Conservation (phyloP, 495 filamentous ascomycete genomes). For the Penicillium turbatum region DNA sequence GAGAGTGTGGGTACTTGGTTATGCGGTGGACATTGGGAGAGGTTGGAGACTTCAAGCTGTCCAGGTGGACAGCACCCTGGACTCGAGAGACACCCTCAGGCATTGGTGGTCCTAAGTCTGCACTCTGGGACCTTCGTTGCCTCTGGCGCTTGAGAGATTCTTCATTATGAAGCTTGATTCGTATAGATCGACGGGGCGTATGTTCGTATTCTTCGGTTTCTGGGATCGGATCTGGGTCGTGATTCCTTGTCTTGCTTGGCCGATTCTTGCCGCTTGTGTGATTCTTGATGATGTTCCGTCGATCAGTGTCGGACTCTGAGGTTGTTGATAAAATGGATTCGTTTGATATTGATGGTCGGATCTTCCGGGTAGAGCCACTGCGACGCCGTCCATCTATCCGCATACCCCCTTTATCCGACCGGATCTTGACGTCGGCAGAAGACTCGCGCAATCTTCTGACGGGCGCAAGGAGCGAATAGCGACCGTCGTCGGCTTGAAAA, state of each 20-base stretch:
- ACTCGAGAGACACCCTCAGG: slow-evolving; percentile 29
- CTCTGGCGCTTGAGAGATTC: slow-evolving; percentile 56
- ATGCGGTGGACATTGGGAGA: slow-evolving; percentile 67
- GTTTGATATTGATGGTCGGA: slow-evolving; percentile 33
- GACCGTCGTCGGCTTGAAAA: slow-evolving; percentile 74
- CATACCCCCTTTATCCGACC: slow-evolving; percentile 28
- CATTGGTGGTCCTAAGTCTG: slow-evolving; percentile 30
- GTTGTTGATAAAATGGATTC: slow-evolving; percentile 43
- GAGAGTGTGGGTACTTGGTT: slow-evolving; percentile 84
- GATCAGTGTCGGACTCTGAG: slow-evolving; percentile 49
- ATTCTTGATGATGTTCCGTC: slow-evolving; percentile 17
- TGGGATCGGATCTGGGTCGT: slow-evolving; percentile 31
- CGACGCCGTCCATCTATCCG: slow-evolving; percentile 29
- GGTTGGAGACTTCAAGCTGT: slow-evolving; percentile 78
- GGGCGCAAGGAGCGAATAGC: slow-evolving; percentile 67
- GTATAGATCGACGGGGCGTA: slow-evolving; percentile 73
- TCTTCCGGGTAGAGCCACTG: slow-evolving; percentile 35
- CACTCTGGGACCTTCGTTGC: slow-evolving; percentile 38
- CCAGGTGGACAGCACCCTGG: slow-evolving; percentile 33
- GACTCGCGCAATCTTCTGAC: slow-evolving; percentile 54
- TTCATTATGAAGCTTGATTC: slow-evolving; percentile 87
- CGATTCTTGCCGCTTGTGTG: slow-evolving; percentile 27
- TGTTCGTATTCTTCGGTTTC: slow-evolving; percentile 45
- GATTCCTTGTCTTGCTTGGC: slow-evolving; percentile 52
- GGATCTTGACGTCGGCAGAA: slow-evolving; percentile 19